Base-by-base conservation (phyloP, 345 rosid species). In the Ricinus communis region DNA sequence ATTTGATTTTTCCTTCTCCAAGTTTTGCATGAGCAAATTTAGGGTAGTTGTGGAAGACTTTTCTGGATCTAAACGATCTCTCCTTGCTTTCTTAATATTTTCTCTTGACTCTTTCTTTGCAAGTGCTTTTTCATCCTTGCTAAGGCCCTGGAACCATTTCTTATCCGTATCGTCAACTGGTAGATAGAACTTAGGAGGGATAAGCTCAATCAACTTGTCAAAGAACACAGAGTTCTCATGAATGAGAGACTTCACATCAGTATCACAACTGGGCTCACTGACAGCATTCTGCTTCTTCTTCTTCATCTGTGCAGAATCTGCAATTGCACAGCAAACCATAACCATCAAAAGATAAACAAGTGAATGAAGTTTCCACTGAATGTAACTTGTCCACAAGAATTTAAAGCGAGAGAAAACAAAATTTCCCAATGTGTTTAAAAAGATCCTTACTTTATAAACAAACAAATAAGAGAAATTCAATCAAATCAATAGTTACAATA, bases 121-220 rank as follows among this genome's bases (percentile, higher is more conserved):
- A 25, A 71, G 75, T 43, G 88, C 96, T 68, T 83, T 88, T 56
- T 86, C 84, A 38, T 51, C 77, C 76, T 90, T 94, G 81, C 86
- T 88, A 57, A 91, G 96, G 58, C 97, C 97, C 25, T 84, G 91
- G 77, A 82, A 88, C 95, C 93, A 87, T 27, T 85, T 85, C 62
- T 81, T 91, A 33, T 91, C 97, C 5, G 80, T 83, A 65, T 88
- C 98, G 80, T 88, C 91, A 54, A 3, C 50, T 2, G 96, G 87
- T 52, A 90, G 66, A 86, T 91, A 94, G 81, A 90, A 91, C 85
- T 81, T 94, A 8, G 98, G 93, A 5, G 98, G 98, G 71, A 90
- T 82, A 45, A 90, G 91, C 80, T 90, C 91, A 24, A 91, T 30
- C 76, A 91, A 62, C 78, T 85, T 87, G 76, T 94, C 96, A 41